Evolutionary conservation across 805 yeast genomes (phyloP), one percentile per base, ranked within the genome.

Genomic region (Naumovozyma castellii): DNA sequence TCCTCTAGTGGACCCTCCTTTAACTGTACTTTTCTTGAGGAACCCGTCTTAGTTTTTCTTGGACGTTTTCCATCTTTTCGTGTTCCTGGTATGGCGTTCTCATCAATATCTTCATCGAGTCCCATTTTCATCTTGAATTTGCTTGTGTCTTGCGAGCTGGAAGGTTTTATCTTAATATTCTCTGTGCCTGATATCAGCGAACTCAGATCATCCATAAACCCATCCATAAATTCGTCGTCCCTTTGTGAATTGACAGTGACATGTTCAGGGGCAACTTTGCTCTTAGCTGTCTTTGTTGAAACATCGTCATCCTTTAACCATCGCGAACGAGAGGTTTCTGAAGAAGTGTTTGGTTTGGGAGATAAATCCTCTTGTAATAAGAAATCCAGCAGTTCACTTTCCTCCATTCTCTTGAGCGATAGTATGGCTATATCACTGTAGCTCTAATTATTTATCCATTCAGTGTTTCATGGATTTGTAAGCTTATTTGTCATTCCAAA

Each of bases 311-410:
- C 30, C 4, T 16, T 12, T 18, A 25, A 28, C 34, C 39, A 27
- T 13, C 6, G 36, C 20, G 38, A 32, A 8, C 20, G 14, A 29
- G 18, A 13, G 12, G 17, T 16, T 22, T 10, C 27, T 22, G 27
- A 22, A 6, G 6, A 6, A 22, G 10, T 10, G 10, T 22, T 22
- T 10, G 6, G 27, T 10, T 6, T 22, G 9, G 27, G 27, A 6
- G 10, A 22, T 22, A 22, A 6, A 10, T 22, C 27, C 10, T 6
- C 27, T 10, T 43, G 32, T 16, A 51, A 36, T 4, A 51, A 40
- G 22, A 51, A 51, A 15, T 44, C 48, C 18, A 51, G 35, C 32
- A 51, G 22, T 18, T 50, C 51, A 19, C 32, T 27, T 15, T 49
- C 51, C 14, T 51, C 40, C 53, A 51, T 50, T n/a, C n/a, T n/a